A percentile compares a stretch with the other conserved stretches of the same genome.
These are phyloP conservation scores for Cicer arietinum DNA, from an alignment of 306 rosid species.

Conservation along the genomic window DNA sequence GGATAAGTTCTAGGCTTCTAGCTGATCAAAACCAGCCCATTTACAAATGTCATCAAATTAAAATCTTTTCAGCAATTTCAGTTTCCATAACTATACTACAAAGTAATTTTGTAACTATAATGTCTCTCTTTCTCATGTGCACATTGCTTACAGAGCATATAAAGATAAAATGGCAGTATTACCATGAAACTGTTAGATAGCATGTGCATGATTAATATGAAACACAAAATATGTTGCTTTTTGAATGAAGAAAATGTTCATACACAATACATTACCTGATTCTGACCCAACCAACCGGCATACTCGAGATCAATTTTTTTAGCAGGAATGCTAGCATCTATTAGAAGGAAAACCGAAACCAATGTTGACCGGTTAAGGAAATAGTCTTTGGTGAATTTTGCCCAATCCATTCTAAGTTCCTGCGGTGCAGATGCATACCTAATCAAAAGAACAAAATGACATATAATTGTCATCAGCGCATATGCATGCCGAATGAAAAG, in stretches of 20 bases:
- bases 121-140: slow-evolving; percentile 21
- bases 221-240: not conserved
- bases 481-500: slow-evolving; percentile 69
- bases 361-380: slow-evolving; percentile 78
- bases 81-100: slow-evolving; percentile 5
- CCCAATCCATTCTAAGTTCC: slow-evolving; percentile 89
- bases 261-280: slow-evolving; percentile 63
- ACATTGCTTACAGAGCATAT: slow-evolving; percentile 6
- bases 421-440: slow-evolving; percentile 98
- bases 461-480: slow-evolving; percentile 43
- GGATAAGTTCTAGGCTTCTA: not conserved
- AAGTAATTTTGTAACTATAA: not conserved
- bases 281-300: slow-evolving; percentile 96
- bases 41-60: slow-evolving; percentile 20
- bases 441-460: slow-evolving; percentile 30
- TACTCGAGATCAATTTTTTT: slow-evolving; percentile 86
- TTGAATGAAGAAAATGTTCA: not conserved
- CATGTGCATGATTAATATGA: slow-evolving; percentile 22
- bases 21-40: slow-evolving; percentile 3
- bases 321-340: slow-evolving; percentile 98
- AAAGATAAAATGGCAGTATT: not conserved
- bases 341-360: slow-evolving; percentile 95
- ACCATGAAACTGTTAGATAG: slow-evolving; percentile 10
- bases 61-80: slow-evolving; percentile 2
- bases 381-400: slow-evolving; percentile 87